These are phyloP conservation scores for Pseudocercospora pini-densiflorae DNA, from an alignment of 2,329 filamentous ascomycete genomes.

Conservation along the genomic window DNA sequence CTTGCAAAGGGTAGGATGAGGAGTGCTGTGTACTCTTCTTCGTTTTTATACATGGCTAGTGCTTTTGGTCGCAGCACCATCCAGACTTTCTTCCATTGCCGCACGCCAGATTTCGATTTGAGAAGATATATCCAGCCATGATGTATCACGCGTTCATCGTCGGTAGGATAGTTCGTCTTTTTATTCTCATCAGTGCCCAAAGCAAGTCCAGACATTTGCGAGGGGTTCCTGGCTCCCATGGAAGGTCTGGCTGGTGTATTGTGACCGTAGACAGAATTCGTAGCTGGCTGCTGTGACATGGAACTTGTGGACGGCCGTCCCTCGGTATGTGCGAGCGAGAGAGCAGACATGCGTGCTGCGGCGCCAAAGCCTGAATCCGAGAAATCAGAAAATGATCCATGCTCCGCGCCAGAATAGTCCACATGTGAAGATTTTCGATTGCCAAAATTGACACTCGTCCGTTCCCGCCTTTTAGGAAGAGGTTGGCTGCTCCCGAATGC, in stretches of 20 bases:
- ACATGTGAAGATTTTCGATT: constrained; percentile 64
- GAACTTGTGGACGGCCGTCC: constrained; percentile 39
- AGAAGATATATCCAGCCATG: constrained; percentile 88
- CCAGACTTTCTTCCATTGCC: constrained; percentile 96
- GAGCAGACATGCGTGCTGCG: constrained; percentile 39
- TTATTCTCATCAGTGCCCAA: constrained; percentile 43
- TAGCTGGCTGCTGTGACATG: constrained; percentile 34
- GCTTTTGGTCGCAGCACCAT: constrained; percentile 84
- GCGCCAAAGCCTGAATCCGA: constrained; percentile 54
- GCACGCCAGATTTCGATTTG: constrained; percentile 79
- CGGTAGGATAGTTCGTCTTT: constrained; percentile 40
- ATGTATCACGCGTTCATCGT: constrained; percentile 88
- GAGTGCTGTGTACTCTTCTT: constrained; percentile 83
- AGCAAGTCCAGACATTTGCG: constrained; percentile 63
- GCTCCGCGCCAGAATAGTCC: constrained; percentile 65
- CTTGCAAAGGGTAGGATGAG: constrained; percentile 78
- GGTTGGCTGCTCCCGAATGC: constrained; percentile 27
- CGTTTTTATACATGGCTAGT: constrained; percentile 90
- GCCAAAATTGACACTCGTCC: constrained; percentile 38
- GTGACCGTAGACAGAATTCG: constrained; percentile 41
- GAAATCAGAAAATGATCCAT: constrained; percentile 84
- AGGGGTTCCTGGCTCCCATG: constrained; percentile 56
- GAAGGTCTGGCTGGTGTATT: constrained; percentile 31
- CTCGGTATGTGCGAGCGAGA: constrained; percentile 38
- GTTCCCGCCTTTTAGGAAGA: constrained; percentile 36